Evolutionary conservation across 176 grass and related monocot genomes (phyloP), one percentile per base, ranked within the genome.

Genomic region (Oryza glaberrima): DNA sequence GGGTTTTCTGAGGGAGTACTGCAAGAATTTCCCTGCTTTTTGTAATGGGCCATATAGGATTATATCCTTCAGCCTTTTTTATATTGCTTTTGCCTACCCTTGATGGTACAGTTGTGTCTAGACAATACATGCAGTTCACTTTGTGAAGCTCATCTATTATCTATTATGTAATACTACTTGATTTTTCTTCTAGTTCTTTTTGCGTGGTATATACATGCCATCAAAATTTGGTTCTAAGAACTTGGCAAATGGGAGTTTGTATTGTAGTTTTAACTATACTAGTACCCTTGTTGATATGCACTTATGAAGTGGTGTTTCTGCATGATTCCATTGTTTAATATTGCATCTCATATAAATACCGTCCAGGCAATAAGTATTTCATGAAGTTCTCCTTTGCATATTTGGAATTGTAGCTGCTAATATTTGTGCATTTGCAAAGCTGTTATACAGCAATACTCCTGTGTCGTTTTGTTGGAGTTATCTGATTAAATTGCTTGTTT

Each of bases 401-500:
- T 22, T 19, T 22, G 2, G 17, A 69, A 15, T 38, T 65, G 36
- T 64, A 25, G n/a, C 3, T 63, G 9, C 5, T 30, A 38, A 3
- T 12, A 9, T 32, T 32, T 41, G n/a, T 69, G 22, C 25, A 15
- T 16, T 19, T 14, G n/a, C 70, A 9, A 16, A 85, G 19, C 35
- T 34, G 16, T 16, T 77, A 45, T 23, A 11, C 34, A 19, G 26
- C 26, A 19, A 11, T 11, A 64, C 40, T 41, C 40, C 7, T 41
- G 40, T 41, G 6, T 1, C 7, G 7, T 3, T 52, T 3, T 9
- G 4, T 8, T 2, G 47, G 13, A 58, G 49, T 82, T 36, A 56
- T 40, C 30, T 61, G 66, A 46, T 65, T 61, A 25, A 74, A 13
- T 56, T 76, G 11, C 49, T 63, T 69, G 26, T 23, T 74, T 87